phyloP scores from a whole-genome alignment of 768 basidiomycete species.

The Suillus alpinus region DNA sequence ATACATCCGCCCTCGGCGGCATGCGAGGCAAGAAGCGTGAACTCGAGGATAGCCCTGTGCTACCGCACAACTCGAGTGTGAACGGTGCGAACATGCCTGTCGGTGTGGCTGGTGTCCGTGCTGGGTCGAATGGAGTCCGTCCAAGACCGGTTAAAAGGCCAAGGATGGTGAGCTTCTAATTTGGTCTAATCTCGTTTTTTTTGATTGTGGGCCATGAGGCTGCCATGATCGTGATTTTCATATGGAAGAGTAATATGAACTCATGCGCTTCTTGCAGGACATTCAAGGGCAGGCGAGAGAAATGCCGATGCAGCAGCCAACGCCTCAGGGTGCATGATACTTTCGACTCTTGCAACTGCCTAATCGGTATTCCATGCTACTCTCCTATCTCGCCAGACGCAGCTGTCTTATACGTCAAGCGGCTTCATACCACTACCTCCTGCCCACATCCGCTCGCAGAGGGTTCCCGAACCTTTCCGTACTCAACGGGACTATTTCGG shows the following conservation, averaged over 20 bases:
- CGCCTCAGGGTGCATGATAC: slow-evolving; percentile 62
- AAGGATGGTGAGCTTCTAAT: slow-evolving; percentile 53
- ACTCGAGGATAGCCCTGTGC: slow-evolving; percentile 23
- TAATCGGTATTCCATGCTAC: neutral
- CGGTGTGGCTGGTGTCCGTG: slow-evolving; percentile 48
- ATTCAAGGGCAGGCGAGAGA: slow-evolving; percentile 62
- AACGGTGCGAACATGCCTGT: slow-evolving; percentile 26
- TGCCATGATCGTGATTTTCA: neutral
- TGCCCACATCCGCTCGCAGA: neutral
- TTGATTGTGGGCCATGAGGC: neutral
- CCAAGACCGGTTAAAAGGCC: slow-evolving; percentile 77
- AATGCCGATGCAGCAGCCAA: slow-evolving; percentile 66
- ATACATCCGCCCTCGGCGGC: slow-evolving; percentile 5
- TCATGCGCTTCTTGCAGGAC: slow-evolving; percentile 41
- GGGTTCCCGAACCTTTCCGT: neutral
- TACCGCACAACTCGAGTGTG: slow-evolving; percentile 19
- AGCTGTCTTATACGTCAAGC: neutral
- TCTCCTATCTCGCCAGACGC: neutral
- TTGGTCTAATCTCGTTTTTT: neutral
- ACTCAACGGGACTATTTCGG: neutral
- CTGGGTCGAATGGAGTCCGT: slow-evolving; percentile 54
- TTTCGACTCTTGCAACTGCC: neutral
- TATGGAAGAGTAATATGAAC: neutral
- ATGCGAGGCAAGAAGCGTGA: slow-evolving; percentile 35
- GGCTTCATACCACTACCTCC: neutral